phyloP scores from a whole-genome alignment of 306 rosid species.

The Cicer bijugum region DNA sequence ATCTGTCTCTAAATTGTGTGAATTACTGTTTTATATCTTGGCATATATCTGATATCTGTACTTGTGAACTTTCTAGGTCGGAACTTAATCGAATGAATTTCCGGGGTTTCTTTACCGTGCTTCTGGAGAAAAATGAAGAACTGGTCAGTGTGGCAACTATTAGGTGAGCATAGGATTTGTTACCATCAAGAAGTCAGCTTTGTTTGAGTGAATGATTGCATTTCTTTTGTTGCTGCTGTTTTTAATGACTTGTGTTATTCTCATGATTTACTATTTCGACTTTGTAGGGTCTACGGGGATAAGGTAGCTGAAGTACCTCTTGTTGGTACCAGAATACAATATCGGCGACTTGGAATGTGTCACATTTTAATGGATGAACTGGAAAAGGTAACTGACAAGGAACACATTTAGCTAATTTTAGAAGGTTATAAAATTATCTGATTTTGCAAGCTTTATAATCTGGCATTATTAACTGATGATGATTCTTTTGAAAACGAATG shows the following conservation, averaged over 20 bases:
- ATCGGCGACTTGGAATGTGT: slow-evolving; percentile 92
- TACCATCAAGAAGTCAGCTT: slow-evolving; percentile 10
- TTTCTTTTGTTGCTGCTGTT: slow-evolving; percentile 22
- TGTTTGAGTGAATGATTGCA: slow-evolving; percentile 16
- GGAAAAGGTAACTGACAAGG: slow-evolving; percentile 64
- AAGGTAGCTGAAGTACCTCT: slow-evolving; percentile 91
- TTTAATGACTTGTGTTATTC: slow-evolving; percentile 29
- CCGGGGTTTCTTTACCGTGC: slow-evolving; percentile 74
- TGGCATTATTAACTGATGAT: slow-evolving; percentile 6
- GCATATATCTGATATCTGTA: slow-evolving; percentile 30
- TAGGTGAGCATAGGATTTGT: slow-evolving; percentile 60
- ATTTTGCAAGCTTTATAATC: not conserved
- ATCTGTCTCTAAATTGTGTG: slow-evolving; percentile 20
- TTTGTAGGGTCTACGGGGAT: slow-evolving; percentile 70
- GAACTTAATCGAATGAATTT: slow-evolving; percentile 79
- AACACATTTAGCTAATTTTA: not conserved
- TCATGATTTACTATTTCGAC: slow-evolving; percentile 26
- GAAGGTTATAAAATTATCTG: slow-evolving; percentile 1
- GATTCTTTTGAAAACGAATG: not conserved
- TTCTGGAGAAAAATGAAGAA: slow-evolving; percentile 80
- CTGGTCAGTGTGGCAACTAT: slow-evolving; percentile 75
- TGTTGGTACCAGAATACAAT: slow-evolving; percentile 73
- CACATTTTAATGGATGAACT: slow-evolving; percentile 76
- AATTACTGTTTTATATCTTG: slow-evolving; percentile 30
- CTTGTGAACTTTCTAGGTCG: slow-evolving; percentile 58